Conservation (phyloP, 371 early-diverging fungal species). For the Haplosporangium sp. region DNA sequence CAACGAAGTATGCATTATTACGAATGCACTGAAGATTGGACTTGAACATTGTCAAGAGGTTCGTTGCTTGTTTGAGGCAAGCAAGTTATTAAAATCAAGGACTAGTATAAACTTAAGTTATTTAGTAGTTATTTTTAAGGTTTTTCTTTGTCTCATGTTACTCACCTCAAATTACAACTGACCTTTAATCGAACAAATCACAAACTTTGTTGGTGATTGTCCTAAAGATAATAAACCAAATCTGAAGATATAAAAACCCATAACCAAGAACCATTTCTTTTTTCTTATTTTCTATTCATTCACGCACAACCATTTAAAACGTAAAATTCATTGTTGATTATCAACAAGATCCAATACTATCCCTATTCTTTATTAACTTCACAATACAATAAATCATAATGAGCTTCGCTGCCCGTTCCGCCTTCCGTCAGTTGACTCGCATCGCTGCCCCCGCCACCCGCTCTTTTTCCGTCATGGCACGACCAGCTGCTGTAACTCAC, state of each 20-base stretch:
- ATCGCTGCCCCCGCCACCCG: conserved; percentile 53
- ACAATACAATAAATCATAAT: conserved; percentile 25
- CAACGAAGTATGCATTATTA: neutral
- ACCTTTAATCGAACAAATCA: no score
- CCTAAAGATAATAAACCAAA: conserved; percentile 8
- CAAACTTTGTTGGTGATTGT: neutral
- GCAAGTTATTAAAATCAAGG: no score
- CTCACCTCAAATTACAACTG: neutral
- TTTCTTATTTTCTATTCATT: conserved; percentile 20
- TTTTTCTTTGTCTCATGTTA: conserved; percentile 7
- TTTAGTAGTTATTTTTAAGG: neutral
- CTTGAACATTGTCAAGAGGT: no score
- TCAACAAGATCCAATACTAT: neutral
- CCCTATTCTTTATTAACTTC: neutral
- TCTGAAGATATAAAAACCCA: conserved; percentile 18
- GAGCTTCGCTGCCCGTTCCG: conserved; percentile 55
- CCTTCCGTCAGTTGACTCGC: conserved; percentile 56
- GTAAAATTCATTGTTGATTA: neutral
- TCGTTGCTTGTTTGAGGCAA: no score
- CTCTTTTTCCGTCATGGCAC: conserved; percentile 54
- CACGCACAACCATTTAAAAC: conserved; percentile 1
- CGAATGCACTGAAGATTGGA: no score
- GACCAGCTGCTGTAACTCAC: conserved; percentile 46
- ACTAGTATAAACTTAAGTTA: conserved; percentile 2
- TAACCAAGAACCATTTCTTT: conserved; percentile 3